Conservation (phyloP, 2,329 filamentous ascomycete genomes). For the Endothia cerciana region DNA sequence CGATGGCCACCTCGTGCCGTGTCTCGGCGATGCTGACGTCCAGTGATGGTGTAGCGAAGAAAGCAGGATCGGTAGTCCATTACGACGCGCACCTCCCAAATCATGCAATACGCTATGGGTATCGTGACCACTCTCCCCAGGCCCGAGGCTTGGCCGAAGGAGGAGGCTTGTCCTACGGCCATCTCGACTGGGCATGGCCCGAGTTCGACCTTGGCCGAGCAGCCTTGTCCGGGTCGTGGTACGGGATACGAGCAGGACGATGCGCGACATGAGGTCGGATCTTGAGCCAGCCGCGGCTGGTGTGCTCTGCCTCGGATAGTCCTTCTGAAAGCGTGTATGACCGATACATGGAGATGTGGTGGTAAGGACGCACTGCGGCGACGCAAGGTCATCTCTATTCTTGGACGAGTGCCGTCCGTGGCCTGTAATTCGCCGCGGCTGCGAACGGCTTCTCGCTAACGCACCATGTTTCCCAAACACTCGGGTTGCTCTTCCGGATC, state of each 20-base stretch:
- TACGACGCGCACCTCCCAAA: neutral
- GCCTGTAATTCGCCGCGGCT: conserved; percentile 22
- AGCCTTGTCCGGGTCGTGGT: conserved; percentile 2
- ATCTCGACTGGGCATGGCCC: conserved; percentile 4
- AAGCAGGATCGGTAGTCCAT: neutral
- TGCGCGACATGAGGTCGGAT: conserved; percentile 16
- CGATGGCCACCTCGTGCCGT: conserved; percentile 6
- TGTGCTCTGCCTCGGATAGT: neutral
- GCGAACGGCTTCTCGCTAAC: conserved; percentile 25
- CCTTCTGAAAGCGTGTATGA: neutral
- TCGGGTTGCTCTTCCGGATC: conserved; percentile 30
- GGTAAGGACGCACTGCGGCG: conserved; percentile 16
- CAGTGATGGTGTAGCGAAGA: conserved; percentile 3
- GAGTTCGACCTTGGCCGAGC: neutral
- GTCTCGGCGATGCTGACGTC: neutral
- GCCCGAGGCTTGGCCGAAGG: conserved; percentile 13
- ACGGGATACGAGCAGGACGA: conserved; percentile 6
- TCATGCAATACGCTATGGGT: conserved; percentile 4
- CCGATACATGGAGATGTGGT: neutral
- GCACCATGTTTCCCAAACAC: conserved; percentile 25
- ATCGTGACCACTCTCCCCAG: conserved; percentile 10
- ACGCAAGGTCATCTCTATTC: conserved; percentile 24
- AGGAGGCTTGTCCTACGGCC: conserved; percentile 17
- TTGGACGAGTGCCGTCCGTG: conserved; percentile 15
- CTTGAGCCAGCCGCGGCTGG: neutral